These are phyloP conservation scores for Aspergillus fumigatiaffinis DNA, from an alignment of 2,329 filamentous ascomycete genomes.

Conservation along the genomic window DNA sequence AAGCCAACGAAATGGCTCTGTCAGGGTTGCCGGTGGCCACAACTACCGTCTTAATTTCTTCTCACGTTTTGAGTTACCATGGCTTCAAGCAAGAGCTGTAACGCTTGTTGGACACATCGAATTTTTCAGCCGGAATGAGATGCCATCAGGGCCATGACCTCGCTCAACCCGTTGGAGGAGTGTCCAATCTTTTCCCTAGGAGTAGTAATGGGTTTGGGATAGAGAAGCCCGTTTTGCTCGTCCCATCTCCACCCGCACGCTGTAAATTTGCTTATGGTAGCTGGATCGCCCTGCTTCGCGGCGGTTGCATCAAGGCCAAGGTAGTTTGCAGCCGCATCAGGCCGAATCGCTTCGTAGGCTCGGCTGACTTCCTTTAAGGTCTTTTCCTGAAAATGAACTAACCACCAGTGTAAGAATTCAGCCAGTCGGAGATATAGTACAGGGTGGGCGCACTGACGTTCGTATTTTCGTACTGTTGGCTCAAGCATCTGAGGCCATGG, in stretches of 20 bases:
- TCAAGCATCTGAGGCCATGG: conserved; percentile 33
- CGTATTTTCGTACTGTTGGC: conserved; percentile 31
- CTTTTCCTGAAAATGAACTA: conserved; percentile 38
- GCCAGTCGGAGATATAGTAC: not conserved
- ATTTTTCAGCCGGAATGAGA: conserved; percentile 22
- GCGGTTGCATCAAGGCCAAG: conserved; percentile 31
- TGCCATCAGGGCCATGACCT: conserved; percentile 32
- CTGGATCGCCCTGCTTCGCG: conserved; percentile 24
- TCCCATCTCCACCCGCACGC: conserved; percentile 39
- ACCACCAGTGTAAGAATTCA: not conserved
- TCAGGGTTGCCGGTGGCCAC: not conserved
- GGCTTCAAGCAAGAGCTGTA: not conserved
- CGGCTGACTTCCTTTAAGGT: conserved; percentile 36
- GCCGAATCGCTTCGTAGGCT: conserved; percentile 39
- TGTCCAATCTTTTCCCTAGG: conserved; percentile 9
- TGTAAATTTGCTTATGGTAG: conserved; percentile 30
- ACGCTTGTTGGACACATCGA: not conserved
- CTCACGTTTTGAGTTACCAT: not conserved
- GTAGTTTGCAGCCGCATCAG: conserved; percentile 32
- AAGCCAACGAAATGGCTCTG: not conserved
- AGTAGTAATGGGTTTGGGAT: conserved; percentile 28
- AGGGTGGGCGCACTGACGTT: conserved; percentile 25
- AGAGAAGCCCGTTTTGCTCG: conserved; percentile 28
- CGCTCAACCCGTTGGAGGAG: conserved; percentile 26
- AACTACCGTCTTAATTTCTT: not conserved